Base-by-base conservation (phyloP, 805 yeast genomes). In the Candida anglica region DNA sequence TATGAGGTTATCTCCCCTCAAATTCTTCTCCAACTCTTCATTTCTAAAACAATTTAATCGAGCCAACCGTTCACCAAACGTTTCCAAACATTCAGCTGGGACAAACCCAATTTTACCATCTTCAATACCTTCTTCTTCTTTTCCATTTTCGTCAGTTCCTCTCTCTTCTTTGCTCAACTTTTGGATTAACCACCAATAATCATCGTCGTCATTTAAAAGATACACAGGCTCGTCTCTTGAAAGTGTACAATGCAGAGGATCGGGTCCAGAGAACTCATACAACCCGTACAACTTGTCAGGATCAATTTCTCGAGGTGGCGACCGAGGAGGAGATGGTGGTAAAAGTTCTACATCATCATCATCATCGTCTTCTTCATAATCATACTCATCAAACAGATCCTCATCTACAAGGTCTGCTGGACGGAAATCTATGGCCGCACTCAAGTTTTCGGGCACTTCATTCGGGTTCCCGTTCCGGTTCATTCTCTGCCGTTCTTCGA, bases 171-270 rank as follows among this genome's bases (percentile, higher is more conserved):
- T 64, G 10, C 57, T 51, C 30, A 63, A 37, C 38, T 73, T 70
- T 19, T 65, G 56, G 19, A 93, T 91, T 8, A 91, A 66, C 98
- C 98, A 93, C 98, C 98, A 93, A 60, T 93, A 93, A 40, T 86
- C 75, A 59, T 93, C 96, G 31, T 84, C 80, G 52, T 93, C 98
- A 52, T 87, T 88, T 22, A 93, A 62, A 14, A 93, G 62, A 28
- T 75, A 66, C 42, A 94, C 91, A 2, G 94, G 80, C 48, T 87
- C 96, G 50, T 91, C 89, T 43, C 86, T 78, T 15, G 64, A 55
- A 8, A 91, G 69, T 38, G 82, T 78, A 45, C 95, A 83, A 60
- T 91, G 98, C 29, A 93, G 86, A 4, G 91, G 88, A 52, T 88
- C 96, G 4, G 96, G 95, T 1, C 97, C 98, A 33, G 71, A 72